Evolutionary conservation across 768 basidiomycete species (phyloP).

Genomic region (Russula foetens): DNA sequence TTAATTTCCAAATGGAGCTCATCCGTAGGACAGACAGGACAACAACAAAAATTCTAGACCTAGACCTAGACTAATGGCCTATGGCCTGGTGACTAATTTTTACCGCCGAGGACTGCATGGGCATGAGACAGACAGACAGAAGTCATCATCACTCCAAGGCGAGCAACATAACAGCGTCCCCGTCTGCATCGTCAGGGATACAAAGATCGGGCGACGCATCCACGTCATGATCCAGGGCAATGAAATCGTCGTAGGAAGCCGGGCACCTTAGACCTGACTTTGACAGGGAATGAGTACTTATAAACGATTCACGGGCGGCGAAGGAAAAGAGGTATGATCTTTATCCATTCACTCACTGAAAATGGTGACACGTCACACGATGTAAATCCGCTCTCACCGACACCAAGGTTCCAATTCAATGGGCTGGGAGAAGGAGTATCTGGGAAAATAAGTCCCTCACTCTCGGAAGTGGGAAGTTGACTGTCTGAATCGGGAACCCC

Average conservation of each 20-base stretch:
- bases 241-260: neutral
- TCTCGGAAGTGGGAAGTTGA: neutral
- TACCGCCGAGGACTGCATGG: too few relatives aligned
- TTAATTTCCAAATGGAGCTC: neutral
- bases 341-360: neutral
- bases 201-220: neutral
- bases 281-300: neutral
- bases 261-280: neutral
- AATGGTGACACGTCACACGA: neutral
- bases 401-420: neutral
- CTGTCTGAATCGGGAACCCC: neutral
- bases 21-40: neutral
- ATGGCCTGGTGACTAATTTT: neutral
- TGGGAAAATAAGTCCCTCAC: neutral
- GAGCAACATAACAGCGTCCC: neutral
- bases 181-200: conserved; percentile 1
- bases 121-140: neutral
- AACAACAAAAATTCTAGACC: neutral
- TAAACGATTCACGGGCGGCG: too few relatives aligned
- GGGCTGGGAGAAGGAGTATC: neutral
- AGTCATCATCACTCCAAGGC: conserved; percentile 3
- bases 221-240: conserved; percentile 1
- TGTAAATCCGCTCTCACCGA: neutral
- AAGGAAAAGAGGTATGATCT: neutral
- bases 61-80: too few relatives aligned